Evolutionary conservation across 257 asterid genomes (phyloP).

Genomic region (Mentha longifolia): DNA sequence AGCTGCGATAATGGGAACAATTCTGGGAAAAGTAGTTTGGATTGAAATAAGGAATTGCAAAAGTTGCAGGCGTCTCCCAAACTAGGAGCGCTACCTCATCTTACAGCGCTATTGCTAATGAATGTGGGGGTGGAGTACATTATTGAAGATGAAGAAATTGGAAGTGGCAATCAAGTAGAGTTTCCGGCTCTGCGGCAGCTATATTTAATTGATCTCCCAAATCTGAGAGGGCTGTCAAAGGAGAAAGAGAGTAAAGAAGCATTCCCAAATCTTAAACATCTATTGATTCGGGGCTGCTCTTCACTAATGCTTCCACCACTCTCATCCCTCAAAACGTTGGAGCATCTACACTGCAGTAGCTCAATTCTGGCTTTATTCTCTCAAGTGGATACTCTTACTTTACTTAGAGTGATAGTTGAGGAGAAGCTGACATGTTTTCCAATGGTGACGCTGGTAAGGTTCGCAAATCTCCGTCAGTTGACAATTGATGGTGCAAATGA

Average conservation of each 20-base stretch:
- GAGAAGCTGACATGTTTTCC: conserved; percentile 8
- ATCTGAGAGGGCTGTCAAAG: conserved; percentile 29
- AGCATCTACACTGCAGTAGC: background rate
- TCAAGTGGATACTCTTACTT: background rate
- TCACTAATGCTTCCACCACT: conserved; percentile 11
- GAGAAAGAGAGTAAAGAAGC: background rate
- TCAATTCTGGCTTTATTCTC: conserved; percentile 19
- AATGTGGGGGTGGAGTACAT: background rate
- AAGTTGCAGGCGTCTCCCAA: conserved; percentile 22
- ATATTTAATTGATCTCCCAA: background rate
- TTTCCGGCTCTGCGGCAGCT: conserved; percentile 28
- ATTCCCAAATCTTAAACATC: conserved; percentile 26
- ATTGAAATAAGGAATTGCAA: background rate
- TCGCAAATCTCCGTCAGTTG: background rate
- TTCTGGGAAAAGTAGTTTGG: conserved; percentile 15
- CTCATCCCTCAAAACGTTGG: conserved; percentile 10
- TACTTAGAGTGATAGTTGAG: background rate
- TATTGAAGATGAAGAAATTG: conserved; percentile 17
- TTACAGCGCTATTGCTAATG: background rate
- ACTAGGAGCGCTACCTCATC: conserved; percentile 32
- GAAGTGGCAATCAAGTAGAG: background rate
- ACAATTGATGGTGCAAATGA: background rate
- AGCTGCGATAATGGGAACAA: too few species aligned
- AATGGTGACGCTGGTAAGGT: conserved; percentile 11
- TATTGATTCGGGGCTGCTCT: background rate